Base-by-base conservation (phyloP, 208 protist species). In the Tritrichomonas musculus region DNA sequence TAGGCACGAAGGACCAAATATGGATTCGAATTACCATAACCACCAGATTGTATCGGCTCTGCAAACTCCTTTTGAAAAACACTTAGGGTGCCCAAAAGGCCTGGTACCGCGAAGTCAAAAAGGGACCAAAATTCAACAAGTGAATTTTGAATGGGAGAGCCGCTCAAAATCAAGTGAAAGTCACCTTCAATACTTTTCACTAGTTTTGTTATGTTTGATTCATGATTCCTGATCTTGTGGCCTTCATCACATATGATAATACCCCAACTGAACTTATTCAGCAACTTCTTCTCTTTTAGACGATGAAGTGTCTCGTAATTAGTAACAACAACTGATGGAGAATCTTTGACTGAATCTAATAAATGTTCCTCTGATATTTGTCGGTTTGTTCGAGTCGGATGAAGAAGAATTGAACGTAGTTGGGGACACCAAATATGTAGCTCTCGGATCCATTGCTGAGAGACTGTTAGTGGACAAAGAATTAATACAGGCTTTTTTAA, bases 101-200 rank as follows among this genome's bases (percentile, higher is more conserved):
- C 98, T 3, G 99, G 98, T 69, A 96, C 97, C 25, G 99, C 97
- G 96, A 99, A 99, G 95, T 99, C 98, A 95, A 99, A 99, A 14
- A 99, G 94, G 39, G 97, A 99, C 98, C 98, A 99, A 69, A 99
- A 95, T 96, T 99, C 98, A 82, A 96, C 97, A 39, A 99, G 96
- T 77, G 97, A 98, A 96, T 99, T 99, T 94, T 99, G 98, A 53
- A 99, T 98, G 14, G 95, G 95, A 11, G 94, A 97, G 17, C 98
- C 98, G 4, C 96, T 97, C 5, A 99, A 93, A 93, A 99, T 97
- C 25, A 99, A 73, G 1, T 98, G 95, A 93, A 98, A 97, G 25
- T 95, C 96, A 36, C 98, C 98, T 53, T 97, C 64, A 73, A 99
- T 97, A n/a, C 96, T 96, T 96, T 99, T 99, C 84, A 95, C 96